phyloP scores from a whole-genome alignment of 2,329 filamentous ascomycete genomes.

The Pestalotiopsis sp. region DNA sequence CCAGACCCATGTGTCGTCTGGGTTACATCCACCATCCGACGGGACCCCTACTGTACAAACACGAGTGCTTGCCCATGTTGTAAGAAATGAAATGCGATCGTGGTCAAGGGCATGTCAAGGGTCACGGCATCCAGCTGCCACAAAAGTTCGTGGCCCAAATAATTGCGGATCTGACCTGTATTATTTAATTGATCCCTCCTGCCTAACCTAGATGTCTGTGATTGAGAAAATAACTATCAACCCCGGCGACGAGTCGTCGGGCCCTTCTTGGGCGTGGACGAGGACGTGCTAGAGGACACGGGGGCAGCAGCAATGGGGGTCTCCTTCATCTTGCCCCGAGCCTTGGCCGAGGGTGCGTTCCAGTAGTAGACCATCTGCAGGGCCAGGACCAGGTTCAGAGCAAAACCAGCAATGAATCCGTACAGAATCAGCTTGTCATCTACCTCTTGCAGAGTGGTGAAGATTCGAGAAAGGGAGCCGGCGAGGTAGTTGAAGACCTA shows the following conservation, averaged over 20 bases:
- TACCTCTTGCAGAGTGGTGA: slow-evolving; percentile 96
- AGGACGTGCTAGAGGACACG: slow-evolving; percentile 27
- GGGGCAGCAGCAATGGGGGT: slow-evolving; percentile 23
- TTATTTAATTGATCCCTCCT: background rate
- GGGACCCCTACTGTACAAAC: background rate
- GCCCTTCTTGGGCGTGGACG: slow-evolving; percentile 36
- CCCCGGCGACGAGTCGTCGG: slow-evolving; percentile 46
- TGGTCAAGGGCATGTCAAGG: background rate
- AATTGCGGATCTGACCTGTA: background rate
- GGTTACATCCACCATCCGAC: background rate
- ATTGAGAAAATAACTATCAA: slow-evolving; percentile 22
- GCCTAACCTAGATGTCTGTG: background rate
- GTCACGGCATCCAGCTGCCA: background rate
- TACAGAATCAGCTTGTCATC: slow-evolving; percentile 96
- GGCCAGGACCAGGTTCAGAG: slow-evolving; percentile 85
- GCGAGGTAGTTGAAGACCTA: slow-evolving; percentile 98
- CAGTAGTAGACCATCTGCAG: slow-evolving; percentile 96
- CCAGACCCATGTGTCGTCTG: background rate
- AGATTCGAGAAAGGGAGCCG: slow-evolving; percentile 91
- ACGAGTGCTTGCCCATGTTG: background rate
- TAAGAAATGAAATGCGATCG: background rate
- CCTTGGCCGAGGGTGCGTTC: slow-evolving; percentile 65
- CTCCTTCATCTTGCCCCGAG: slow-evolving; percentile 42
- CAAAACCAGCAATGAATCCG: slow-evolving; percentile 88
- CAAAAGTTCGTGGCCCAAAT: background rate